Evolutionary conservation across 768 basidiomycete species (phyloP), one percentile per base, ranked within the genome.

Genomic region (Termitomyces sp.): DNA sequence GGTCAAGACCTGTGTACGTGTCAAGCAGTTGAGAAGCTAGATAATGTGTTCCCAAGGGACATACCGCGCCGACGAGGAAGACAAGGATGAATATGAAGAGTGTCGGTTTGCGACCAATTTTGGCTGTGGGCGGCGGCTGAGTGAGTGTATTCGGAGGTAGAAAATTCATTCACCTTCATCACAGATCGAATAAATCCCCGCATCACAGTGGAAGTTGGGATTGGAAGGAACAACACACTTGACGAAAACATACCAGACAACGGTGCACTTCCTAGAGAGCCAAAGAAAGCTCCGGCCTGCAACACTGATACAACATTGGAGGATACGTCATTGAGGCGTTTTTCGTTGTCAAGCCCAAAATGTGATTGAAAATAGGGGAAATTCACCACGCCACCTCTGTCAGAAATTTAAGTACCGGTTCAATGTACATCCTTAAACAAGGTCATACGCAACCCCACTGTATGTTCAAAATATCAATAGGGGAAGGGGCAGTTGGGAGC

Each of bases 211-310:
- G 22, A 50, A 29, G 20, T 13, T 44, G 11, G 23, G 43, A 1
- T 22, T 11, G 13, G 20, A 27, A 47, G 13, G 11, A 31, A 45
- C n/a, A n/a, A n/a, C n/a, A n/a, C n/a, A n/a, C n/a, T n/a, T n/a
- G n/a, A 56, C 5, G 20, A 25, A n/a, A n/a, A 46, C 52, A 33
- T 54, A 88, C 89, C 72, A 11, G 88, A 88, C 39, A 89, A 63
- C 0, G 86, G 86, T 0, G 88, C 86, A 61, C 85, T 86, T 29
- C 29, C 29, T 4, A 29, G 29, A 5, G 91, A 88, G 44, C 92
- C 92, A 63, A 94, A 93, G 77, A 94, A 93, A 0, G 90, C 89
- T 7, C 90, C 91, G 2, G 86, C 90, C 66, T 94, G 92, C 7
- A 94, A 77, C 5, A 94, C 89, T 5, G 92, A 89, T 20, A 94